These are phyloP conservation scores for Starmera stellimalicola DNA, from an alignment of 1,139 yeast genomes.

Conservation along the genomic window DNA sequence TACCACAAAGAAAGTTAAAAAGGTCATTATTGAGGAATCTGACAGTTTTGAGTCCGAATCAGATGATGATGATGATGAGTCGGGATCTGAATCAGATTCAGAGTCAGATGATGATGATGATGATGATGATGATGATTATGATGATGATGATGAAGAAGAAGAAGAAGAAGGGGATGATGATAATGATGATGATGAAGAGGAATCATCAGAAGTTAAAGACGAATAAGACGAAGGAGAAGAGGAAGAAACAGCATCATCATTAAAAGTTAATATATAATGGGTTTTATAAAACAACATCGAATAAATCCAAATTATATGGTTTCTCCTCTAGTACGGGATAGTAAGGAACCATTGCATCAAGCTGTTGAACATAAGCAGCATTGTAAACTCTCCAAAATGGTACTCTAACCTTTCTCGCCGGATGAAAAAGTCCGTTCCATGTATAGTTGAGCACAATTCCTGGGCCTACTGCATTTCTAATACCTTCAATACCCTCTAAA, in stretches of 20 bases:
- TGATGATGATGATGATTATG: too few relatives aligned
- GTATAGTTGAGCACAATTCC: conserved; percentile 69
- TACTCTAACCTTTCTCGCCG: conserved; percentile 77
- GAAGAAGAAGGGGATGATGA: conserved; percentile 20
- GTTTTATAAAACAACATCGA: conserved; percentile 27
- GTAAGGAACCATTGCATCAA: conserved; percentile 73
- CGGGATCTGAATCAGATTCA: conserved; percentile 14
- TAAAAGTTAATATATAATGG: too few relatives aligned
- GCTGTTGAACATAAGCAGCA: conserved; percentile 60
- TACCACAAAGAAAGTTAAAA: conserved; percentile 18
- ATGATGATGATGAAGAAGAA: conserved; percentile 22
- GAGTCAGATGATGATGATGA: too few relatives aligned
- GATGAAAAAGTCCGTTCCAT: conserved; percentile 88
- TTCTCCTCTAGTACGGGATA: conserved; percentile 53
- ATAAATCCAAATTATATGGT: conserved; percentile 26
- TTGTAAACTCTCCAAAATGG: conserved; percentile 87
- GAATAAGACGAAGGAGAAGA: conserved; percentile 10
- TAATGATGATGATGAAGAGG: conserved; percentile 16
- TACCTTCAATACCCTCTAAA: conserved; percentile 70
- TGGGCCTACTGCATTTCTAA: conserved; percentile 65
- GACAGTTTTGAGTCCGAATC: conserved; percentile 20
- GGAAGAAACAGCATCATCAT: too few relatives aligned
- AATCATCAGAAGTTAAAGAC: conserved; percentile 5
- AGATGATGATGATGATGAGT: conserved; percentile 23
- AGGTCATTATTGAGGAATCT: conserved; percentile 22